phyloP scores from a whole-genome alignment of 192 early-diverging fungal genomes.

The Mortierella alpina region DNA sequence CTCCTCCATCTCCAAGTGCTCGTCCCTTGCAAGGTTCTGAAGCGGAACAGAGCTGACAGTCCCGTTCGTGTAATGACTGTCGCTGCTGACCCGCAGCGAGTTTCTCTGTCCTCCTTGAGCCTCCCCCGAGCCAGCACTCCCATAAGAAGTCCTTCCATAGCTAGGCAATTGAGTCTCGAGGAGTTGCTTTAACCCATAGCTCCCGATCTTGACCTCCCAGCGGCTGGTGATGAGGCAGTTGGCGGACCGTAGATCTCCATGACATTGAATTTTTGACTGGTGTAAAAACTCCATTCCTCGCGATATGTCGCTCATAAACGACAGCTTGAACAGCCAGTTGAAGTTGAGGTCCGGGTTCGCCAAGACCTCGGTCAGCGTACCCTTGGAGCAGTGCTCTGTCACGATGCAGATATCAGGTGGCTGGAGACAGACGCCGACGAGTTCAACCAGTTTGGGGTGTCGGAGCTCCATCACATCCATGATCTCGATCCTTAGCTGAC shows the following conservation, averaged over 20 bases:
- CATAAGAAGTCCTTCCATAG: conserved; percentile 6
- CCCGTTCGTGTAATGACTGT: conserved; percentile 11
- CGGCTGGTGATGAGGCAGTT: conserved; percentile 56
- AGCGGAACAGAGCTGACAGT: conserved; percentile 16
- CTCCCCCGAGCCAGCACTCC: neutral
- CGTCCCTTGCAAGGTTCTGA: conserved; percentile 1
- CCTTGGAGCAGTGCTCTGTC: conserved; percentile 59
- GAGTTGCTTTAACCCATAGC: conserved; percentile 52
- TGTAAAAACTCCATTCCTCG: conserved; percentile 61
- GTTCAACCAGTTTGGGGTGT: conserved; percentile 55
- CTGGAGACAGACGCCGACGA: conserved; percentile 54
- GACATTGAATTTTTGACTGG: conserved; percentile 53
- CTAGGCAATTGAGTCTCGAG: conserved; percentile 29
- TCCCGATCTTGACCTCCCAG: conserved; percentile 60
- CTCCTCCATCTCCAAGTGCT: conserved; percentile 15
- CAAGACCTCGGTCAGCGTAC: conserved; percentile 51
- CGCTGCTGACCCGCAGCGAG: conserved; percentile 14
- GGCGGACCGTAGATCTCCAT: conserved; percentile 50
- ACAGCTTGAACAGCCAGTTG: conserved; percentile 59
- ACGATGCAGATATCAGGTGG: conserved; percentile 53
- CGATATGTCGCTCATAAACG: conserved; percentile 58
- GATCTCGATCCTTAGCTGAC: conserved; percentile 33
- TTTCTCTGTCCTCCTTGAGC: conserved; percentile 2
- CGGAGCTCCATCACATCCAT: conserved; percentile 56
- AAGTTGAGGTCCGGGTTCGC: conserved; percentile 57